A percentile compares a stretch with the other conserved stretches of the same genome.
phyloP scores from a whole-genome alignment of 345 rosid species.

The Camelina sativa region DNA sequence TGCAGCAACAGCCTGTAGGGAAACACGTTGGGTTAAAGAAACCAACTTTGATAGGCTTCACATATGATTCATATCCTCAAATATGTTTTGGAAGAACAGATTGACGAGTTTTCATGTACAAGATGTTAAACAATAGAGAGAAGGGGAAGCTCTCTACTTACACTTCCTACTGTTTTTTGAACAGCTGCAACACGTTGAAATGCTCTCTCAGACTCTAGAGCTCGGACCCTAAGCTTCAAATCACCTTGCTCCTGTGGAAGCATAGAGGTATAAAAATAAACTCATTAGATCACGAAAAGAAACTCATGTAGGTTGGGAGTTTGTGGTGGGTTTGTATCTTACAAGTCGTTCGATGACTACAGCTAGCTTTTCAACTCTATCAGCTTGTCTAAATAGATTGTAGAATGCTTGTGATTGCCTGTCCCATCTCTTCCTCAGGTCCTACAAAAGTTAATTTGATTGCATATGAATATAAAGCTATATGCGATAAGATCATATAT shows the following conservation, averaged over 20 bases:
- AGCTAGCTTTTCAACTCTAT: slow-evolving; percentile 92
- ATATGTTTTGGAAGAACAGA: neutral
- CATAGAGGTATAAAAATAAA: neutral
- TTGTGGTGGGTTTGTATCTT: slow-evolving; percentile 26
- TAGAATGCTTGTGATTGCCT: slow-evolving; percentile 92
- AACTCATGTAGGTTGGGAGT: slow-evolving; percentile 1
- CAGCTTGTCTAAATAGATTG: slow-evolving; percentile 96
- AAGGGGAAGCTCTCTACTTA: slow-evolving; percentile 49
- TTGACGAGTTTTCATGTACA: neutral
- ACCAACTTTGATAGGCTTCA: too few species aligned
- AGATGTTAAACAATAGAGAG: neutral
- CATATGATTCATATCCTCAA: neutral
- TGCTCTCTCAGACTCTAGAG: slow-evolving; percentile 93
- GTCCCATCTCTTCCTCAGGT: slow-evolving; percentile 89
- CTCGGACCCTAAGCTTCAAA: slow-evolving; percentile 90
- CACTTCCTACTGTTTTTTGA: slow-evolving; percentile 93
- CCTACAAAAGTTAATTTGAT: slow-evolving; percentile 55
- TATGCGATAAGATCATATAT: neutral
- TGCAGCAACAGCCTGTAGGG: slow-evolving; percentile 84
- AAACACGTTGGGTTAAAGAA: neutral
- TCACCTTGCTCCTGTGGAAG: slow-evolving; percentile 91
- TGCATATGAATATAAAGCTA: slow-evolving; percentile 1
- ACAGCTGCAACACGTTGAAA: slow-evolving; percentile 95
- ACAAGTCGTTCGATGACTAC: slow-evolving; percentile 85
- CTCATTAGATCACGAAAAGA: neutral